Percentiles rank a stretch among this genome's conserved stretches.
phyloP scores from a whole-genome alignment of 2,329 filamentous ascomycete genomes.

The Rhinocladiella mackenziei region DNA sequence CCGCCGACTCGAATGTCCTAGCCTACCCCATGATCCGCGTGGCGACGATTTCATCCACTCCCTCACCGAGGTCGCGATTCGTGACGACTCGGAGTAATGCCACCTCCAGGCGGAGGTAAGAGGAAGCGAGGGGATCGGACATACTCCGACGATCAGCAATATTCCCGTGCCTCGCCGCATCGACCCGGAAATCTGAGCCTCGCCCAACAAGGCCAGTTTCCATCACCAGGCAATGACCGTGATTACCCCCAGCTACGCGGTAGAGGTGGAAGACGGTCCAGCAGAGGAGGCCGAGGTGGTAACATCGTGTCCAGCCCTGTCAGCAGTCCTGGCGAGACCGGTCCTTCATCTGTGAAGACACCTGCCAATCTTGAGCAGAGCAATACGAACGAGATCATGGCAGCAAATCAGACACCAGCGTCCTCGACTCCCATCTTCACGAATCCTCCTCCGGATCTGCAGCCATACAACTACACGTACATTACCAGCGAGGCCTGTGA shows the following conservation, averaged over 20 bases:
- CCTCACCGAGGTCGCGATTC: conserved; percentile 11
- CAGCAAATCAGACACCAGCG: conserved; percentile 28
- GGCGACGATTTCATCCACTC: conserved; percentile 4
- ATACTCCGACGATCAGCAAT: conserved; percentile 40
- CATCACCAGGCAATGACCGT: conserved; percentile 32
- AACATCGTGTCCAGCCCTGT: conserved; percentile 10
- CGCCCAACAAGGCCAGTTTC: conserved; percentile 48
- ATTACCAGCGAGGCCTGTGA: conserved; percentile 66
- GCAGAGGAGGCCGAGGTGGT: conserved; percentile 21
- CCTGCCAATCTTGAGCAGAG: conserved; percentile 31
- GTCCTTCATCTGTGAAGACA: conserved; percentile 2
- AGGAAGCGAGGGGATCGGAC: conserved; percentile 50
- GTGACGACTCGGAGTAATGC: conserved; percentile 40
- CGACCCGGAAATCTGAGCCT: conserved; percentile 47
- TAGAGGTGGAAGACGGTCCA: conserved; percentile 33
- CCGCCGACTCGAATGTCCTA: conserved; percentile 8
- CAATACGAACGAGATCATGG: conserved; percentile 32
- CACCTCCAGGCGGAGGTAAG: conserved; percentile 50
- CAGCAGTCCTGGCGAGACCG: conserved; percentile 11
- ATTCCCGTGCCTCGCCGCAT: conserved; percentile 46
- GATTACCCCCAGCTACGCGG: conserved; percentile 15
- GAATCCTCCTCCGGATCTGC: conserved; percentile 28
- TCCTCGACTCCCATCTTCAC: conserved; percentile 25
- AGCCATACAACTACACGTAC: conserved; percentile 66
- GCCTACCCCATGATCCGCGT: conserved; percentile 14